phyloP scores from a whole-genome alignment of 768 basidiomycete species.

The Panaeolus papilionaceus region DNA sequence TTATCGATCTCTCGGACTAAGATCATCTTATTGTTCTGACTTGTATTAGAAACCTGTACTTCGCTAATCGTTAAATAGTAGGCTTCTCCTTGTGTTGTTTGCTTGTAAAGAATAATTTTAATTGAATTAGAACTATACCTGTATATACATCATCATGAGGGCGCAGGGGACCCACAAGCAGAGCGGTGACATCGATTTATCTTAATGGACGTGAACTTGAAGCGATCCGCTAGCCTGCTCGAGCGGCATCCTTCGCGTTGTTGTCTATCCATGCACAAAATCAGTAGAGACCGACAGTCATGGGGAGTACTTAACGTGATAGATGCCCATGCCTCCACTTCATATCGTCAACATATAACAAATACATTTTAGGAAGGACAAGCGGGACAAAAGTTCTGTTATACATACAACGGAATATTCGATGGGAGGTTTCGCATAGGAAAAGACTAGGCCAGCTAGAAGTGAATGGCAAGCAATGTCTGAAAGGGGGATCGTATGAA shows the following conservation, averaged over 20 bases:
- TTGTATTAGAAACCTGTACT: not conserved
- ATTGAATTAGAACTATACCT: not conserved
- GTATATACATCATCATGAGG: not conserved
- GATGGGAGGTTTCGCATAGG: slow-evolving; percentile 10
- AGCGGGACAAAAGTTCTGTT: slow-evolving; percentile 17
- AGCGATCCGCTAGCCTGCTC: not conserved
- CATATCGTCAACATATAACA: slow-evolving; percentile 3
- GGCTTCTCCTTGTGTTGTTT: not conserved
- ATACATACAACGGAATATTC: slow-evolving; percentile 20
- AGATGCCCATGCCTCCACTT: not conserved
- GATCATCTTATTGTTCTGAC: slow-evolving; percentile 21
- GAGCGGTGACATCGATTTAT: not conserved
- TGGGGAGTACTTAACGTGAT: slow-evolving; percentile 30
- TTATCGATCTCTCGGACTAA: slow-evolving; percentile 65
- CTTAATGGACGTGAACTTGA: not conserved
- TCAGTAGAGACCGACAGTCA: slow-evolving; percentile 30
- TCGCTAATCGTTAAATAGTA: not conserved
- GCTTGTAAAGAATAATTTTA: not conserved
- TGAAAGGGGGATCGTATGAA: slow-evolving; percentile 19
- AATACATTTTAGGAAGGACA: not conserved
- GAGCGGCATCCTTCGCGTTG: not conserved
- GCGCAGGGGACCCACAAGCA: not conserved
- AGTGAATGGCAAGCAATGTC: slow-evolving; percentile 10
- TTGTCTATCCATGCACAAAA: slow-evolving; percentile 24
- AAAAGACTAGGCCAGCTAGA: not conserved